Percentiles rank a stretch among this genome's conserved stretches.
Evolutionary conservation across 768 basidiomycete species (phyloP).

Genomic region (Postia placenta): DNA sequence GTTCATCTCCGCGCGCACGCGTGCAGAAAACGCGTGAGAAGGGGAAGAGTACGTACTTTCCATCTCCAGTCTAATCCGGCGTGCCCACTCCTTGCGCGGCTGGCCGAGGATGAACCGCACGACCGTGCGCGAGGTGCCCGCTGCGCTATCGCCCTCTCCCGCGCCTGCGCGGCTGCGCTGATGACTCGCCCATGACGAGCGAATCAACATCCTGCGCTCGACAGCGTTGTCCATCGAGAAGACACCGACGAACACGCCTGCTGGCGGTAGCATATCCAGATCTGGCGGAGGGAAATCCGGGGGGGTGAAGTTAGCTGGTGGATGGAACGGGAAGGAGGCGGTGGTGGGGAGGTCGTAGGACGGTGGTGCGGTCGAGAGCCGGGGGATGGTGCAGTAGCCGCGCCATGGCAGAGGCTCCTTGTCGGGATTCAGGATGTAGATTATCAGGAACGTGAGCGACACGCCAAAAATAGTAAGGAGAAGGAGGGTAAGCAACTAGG

Average conservation of each 20-base stretch:
- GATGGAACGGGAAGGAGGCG: conserved; percentile 32
- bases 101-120: conserved; percentile 88
- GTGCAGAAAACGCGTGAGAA: background rate
- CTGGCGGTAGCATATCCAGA: conserved; percentile 72
- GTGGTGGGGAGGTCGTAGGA: conserved; percentile 33
- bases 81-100: conserved; percentile 74
- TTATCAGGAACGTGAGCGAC: conserved; percentile 79
- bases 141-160: conserved; percentile 57
- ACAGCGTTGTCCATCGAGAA: conserved; percentile 84
- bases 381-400: conserved; percentile 79
- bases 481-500: conserved; percentile 62
- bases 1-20: no score
- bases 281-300: conserved; percentile 65
- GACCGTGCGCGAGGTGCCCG: conserved; percentile 76
- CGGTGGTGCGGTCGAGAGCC: conserved; percentile 38
- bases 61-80: conserved; percentile 80
- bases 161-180: conserved; percentile 71
- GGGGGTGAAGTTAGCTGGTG: conserved; percentile 27
- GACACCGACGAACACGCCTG: conserved; percentile 83
- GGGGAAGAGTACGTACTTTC: conserved; percentile 56
- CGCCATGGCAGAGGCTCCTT: conserved; percentile 94
- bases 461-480: conserved; percentile 78
- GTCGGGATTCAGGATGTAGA: conserved; percentile 93
- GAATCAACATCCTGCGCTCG: conserved; percentile 81
- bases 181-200: conserved; percentile 88